phyloP scores from a whole-genome alignment of 805 yeast genomes.

The Saccharomyces paradoxus region DNA sequence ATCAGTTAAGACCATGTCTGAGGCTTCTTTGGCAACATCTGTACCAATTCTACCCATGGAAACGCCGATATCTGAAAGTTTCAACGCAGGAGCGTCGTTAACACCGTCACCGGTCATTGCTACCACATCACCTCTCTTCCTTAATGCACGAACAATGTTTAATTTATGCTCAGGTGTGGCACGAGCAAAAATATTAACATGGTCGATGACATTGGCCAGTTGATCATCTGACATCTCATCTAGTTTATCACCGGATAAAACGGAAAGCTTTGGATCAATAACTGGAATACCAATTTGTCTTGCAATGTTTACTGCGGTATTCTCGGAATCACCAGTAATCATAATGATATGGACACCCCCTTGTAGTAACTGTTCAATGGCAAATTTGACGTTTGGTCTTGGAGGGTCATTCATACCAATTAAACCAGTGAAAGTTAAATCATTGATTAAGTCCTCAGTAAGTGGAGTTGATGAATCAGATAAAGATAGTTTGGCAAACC shows the following conservation, averaged over 20 bases:
- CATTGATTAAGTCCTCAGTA: constrained; percentile 40
- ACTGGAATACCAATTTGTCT: constrained; percentile 84
- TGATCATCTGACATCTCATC: constrained; percentile 67
- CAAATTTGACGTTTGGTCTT: constrained; percentile 70
- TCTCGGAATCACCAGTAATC: constrained; percentile 93
- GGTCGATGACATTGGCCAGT: constrained; percentile 65
- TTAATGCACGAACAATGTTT: constrained; percentile 80
- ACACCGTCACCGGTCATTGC: constrained; percentile 99
- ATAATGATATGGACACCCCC: constrained; percentile 97
- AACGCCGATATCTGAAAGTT: constrained; percentile 91
- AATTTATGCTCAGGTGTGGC: constrained; percentile 93
- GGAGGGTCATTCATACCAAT: constrained; percentile 98
- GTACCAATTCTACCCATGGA: constrained; percentile 93
- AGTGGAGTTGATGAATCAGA: constrained; percentile 22
- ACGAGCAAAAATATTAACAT: constrained; percentile 86
- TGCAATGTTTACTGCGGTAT: constrained; percentile 80
- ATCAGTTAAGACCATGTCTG: constrained; percentile 94
- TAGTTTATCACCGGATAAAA: constrained; percentile 77
- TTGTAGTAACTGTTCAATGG: constrained; percentile 66
- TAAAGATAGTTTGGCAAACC: constrained; percentile 54
- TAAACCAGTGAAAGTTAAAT: constrained; percentile 72
- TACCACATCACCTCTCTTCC: constrained; percentile 85
- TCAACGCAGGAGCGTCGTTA: constrained; percentile 96
- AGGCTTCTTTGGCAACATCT: constrained; percentile 96
- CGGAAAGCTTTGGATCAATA: constrained; percentile 52